Evolutionary conservation across 495 filamentous ascomycete species (phyloP), one percentile per base, ranked within the genome.

Genomic region (Hapsidospora chrysogenum): DNA sequence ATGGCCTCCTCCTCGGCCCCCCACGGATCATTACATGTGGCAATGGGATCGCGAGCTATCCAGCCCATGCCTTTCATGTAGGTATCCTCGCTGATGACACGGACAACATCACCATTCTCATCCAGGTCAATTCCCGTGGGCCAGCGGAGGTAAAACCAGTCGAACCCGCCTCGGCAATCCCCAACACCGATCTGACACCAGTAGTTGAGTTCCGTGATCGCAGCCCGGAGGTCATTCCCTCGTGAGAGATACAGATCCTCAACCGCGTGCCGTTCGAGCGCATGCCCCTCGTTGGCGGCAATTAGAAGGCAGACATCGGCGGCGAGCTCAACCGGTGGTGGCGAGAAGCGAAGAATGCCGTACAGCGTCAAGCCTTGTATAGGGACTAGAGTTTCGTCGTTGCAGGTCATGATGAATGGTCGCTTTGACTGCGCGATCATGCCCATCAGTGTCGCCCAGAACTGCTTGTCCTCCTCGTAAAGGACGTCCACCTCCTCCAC

Each of bases 101-200:
- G 71, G 10, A 85, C 60, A 9, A 55, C 63, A 29, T 78, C 58
- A 2, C 76, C 75, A 31, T 76, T 49, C 13, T 66, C 57, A 43
- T 86, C 76, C 3, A 78, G 44, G 47, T 86, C 81, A 3, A 58
- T 49, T 0, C 78, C 76, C 16, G 59, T 69, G 11, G 84, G 79
- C 72, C 74, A 86, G 26, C 72, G 66, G 35, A 65, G 76, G 53
- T 71, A 80, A 38, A 89, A 78, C 92, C 92, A 99, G 35, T 89
- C 83, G 17, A 93, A 64, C 2, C 87, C 86, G 1, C 81, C 78
- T 49, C 80, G 81, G 10, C 72, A 64, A 45, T 92, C 87, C n/a
- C 92, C 92, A 17, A 96, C 72, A 1, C 73, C 85, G 54, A 96
- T 85, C 54, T 95, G 89, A 46, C 92, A 96, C 85, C 85, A 95